Percentiles rank a stretch among this genome's conserved stretches.
Evolutionary conservation across 192 early-diverging fungal species (phyloP).

Genomic region (Coemansia sp.): DNA sequence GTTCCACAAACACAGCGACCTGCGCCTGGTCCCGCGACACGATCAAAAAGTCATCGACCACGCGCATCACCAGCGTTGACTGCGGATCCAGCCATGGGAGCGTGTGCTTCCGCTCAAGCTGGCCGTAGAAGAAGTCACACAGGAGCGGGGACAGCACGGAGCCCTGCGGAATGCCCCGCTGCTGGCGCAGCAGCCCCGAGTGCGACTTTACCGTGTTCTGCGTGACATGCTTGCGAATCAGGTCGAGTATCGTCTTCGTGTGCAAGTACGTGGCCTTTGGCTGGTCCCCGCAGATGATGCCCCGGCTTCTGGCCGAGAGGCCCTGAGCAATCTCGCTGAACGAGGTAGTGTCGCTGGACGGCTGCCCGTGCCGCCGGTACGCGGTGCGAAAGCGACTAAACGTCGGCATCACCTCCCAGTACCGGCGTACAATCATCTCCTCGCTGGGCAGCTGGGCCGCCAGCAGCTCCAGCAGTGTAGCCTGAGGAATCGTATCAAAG

Average conservation of each 20-base stretch:
- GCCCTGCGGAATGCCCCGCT: conserved; percentile 85
- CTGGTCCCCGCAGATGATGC: conserved; percentile 69
- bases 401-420: conserved; percentile 49
- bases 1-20: conserved; percentile 51
- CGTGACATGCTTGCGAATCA: conserved; percentile 59
- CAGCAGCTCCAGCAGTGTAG: conserved; percentile 44
- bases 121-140: conserved; percentile 82
- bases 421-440: conserved; percentile 65
- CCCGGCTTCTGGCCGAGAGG: conserved; percentile 47
- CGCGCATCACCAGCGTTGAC: conserved; percentile 60
- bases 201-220: conserved; percentile 64
- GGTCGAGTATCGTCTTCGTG: conserved; percentile 36
- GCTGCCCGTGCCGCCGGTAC: conserved; percentile 23
- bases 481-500: conserved; percentile 81
- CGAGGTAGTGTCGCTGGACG: conserved; percentile 41
- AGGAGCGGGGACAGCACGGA: conserved; percentile 79
- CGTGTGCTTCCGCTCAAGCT: conserved; percentile 60
- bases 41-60: conserved; percentile 82
- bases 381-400: conserved; percentile 14
- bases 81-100: conserved; percentile 30
- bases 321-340: conserved; percentile 40
- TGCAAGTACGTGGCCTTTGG: conserved; percentile 54
- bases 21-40: conserved; percentile 54
- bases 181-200: conserved; percentile 59
- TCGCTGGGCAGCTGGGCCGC: conserved; percentile 30